Percentiles rank a stretch among this genome's conserved stretches.
Conservation (phyloP, 768 basidiomycete species). For the Lactifluus pinguis region DNA sequence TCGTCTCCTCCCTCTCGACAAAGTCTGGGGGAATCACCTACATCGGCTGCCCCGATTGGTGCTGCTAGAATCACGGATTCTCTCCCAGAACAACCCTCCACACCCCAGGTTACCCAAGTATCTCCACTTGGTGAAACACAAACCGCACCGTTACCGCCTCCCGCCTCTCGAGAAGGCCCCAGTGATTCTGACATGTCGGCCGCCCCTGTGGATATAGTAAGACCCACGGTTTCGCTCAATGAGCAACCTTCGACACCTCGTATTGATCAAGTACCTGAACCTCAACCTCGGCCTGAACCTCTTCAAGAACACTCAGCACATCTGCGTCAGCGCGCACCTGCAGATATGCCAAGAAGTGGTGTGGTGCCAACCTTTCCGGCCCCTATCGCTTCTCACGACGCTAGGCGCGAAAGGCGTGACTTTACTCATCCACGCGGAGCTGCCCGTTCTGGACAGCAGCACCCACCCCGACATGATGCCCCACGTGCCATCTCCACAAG, state of each 20-base stretch:
- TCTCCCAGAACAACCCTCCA: too few species aligned
- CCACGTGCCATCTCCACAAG: too few species aligned
- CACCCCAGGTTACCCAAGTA: too few species aligned
- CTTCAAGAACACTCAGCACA: not conserved
- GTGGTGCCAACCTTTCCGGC: not conserved
- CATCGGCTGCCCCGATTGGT: too few species aligned
- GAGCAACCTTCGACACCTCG: not conserved
- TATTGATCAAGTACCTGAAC: not conserved
- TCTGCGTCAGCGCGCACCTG: too few species aligned
- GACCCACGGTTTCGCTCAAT: not conserved
- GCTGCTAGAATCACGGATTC: too few species aligned
- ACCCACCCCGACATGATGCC: not conserved
- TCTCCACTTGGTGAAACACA: too few species aligned
- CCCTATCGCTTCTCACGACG: not conserved
- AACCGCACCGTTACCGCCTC: not conserved
- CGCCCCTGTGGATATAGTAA: not conserved
- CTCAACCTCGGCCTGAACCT: not conserved
- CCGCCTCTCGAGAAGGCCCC: not conserved
- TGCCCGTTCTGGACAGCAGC: not conserved
- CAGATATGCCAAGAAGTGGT: not conserved
- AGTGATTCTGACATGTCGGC: not conserved
- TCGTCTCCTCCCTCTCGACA: not conserved
- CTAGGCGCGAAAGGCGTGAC: not conserved
- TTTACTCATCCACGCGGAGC: not conserved
- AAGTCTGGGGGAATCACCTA: too few species aligned